A percentile compares a stretch with the other conserved stretches of the same genome.
Conservation (phyloP, 805 yeast species). For the Wickerhamomyces queroliae region DNA sequence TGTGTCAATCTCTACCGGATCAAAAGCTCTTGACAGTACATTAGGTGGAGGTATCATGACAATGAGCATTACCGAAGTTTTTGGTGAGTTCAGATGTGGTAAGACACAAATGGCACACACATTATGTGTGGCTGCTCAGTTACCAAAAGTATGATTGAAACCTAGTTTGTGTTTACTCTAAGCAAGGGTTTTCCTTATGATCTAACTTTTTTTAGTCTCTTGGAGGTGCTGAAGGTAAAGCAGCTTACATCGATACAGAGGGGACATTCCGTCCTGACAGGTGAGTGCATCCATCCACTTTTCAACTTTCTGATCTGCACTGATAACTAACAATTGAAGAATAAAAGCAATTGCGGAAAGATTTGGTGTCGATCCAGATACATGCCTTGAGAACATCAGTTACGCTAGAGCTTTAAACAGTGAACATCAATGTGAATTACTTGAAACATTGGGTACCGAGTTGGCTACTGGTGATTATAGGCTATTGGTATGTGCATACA, state of each 20-base stretch:
- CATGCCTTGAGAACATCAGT: conserved; percentile 64
- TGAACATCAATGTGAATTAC: conserved; percentile 72
- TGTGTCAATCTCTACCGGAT: conserved; percentile 64
- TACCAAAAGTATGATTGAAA: conserved; percentile 39
- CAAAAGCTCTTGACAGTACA: conserved; percentile 60
- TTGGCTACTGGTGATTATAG: conserved; percentile 63
- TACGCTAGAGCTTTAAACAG: conserved; percentile 75
- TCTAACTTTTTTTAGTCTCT: conserved; percentile 30
- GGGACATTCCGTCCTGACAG: conserved; percentile 77
- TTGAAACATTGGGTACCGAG: conserved; percentile 61
- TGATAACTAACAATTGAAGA: conserved; percentile 21
- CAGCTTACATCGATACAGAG: conserved; percentile 74
- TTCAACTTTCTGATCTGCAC: not conserved
- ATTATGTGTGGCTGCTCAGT: conserved; percentile 67
- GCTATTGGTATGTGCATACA: conserved; percentile 36
- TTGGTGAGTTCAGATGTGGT: conserved; percentile 78
- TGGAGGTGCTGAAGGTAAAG: conserved; percentile 83
- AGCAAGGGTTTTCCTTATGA: no score
- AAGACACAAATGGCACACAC: conserved; percentile 82
- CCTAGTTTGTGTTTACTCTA: not conserved
- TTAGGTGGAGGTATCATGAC: conserved; percentile 76
- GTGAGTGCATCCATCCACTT: conserved; percentile 21
- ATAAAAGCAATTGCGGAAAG: conserved; percentile 59
- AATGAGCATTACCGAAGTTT: conserved; percentile 73
- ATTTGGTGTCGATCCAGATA: conserved; percentile 63